Conservation (phyloP, 495 filamentous ascomycete genomes). For the Aspergillus panamensis region DNA sequence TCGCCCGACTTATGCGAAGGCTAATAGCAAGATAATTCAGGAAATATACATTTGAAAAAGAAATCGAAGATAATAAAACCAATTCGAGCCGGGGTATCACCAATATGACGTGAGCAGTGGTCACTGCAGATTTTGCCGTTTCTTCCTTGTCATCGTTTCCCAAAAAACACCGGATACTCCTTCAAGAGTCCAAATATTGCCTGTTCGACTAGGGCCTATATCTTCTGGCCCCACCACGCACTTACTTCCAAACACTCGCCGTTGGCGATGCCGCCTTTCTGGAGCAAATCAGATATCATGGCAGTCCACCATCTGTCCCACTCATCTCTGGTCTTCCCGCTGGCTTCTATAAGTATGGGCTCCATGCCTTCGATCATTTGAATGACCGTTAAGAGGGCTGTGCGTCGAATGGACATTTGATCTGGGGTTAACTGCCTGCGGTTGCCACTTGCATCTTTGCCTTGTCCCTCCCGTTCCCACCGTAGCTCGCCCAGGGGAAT, state of each 20-base stretch:
- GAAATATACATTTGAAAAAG: conserved; percentile 29
- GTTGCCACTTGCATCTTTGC: conserved; percentile 35
- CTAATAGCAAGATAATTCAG: conserved; percentile 13
- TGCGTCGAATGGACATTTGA: conserved; percentile 71
- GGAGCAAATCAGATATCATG: conserved; percentile 80
- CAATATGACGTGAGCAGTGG: conserved; percentile 45
- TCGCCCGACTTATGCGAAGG: conserved; percentile 10
- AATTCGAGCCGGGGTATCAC: conserved; percentile 39
- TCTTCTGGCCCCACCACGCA: conserved; percentile 89
- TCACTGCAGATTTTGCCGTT: conserved; percentile 26
- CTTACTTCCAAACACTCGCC: conserved; percentile 92
- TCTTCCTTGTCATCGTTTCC: conserved; percentile 20
- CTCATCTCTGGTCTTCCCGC: conserved; percentile 82
- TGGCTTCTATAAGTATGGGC: conserved; percentile 74
- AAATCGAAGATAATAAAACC: conserved; percentile 13
- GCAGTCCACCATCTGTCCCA: conserved; percentile 89
- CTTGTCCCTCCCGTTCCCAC: conserved; percentile 71
- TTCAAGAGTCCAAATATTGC: conserved; percentile 17
- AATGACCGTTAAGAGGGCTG: conserved; percentile 75
- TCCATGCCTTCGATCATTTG: conserved; percentile 87
- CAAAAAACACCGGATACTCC: conserved; percentile 18
- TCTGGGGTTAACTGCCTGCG: conserved; percentile 58
- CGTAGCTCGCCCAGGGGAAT: conserved; percentile 82
- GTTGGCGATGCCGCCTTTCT: conserved; percentile 70
- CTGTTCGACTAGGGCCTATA: conserved; percentile 25